phyloP scores from a whole-genome alignment of 2,329 filamentous ascomycete genomes.

The Fusarium pseudocircinatum region DNA sequence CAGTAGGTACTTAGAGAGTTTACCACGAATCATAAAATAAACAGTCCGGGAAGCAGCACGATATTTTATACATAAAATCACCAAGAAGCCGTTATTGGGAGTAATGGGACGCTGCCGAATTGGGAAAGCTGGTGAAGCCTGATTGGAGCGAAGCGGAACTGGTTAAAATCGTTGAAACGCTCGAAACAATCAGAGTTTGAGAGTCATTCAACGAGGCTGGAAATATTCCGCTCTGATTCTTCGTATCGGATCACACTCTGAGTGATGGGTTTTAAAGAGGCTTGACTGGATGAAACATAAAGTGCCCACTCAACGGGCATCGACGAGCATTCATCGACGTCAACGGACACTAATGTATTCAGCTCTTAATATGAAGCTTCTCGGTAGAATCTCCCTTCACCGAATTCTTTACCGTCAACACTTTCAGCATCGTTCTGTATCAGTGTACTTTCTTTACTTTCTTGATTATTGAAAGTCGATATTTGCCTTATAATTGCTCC shows the following conservation, averaged over 20 bases:
- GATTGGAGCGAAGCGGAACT: neutral
- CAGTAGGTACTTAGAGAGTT: rapidly evolving
- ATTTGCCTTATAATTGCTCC: rapidly evolving
- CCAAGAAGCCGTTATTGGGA: no score
- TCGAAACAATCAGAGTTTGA: neutral
- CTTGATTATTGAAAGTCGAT: rapidly evolving
- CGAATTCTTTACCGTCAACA: rapidly evolving
- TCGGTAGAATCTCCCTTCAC: neutral
- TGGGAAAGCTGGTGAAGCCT: neutral
- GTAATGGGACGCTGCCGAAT: neutral
- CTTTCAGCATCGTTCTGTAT: neutral
- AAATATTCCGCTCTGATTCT: neutral
- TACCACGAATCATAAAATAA: neutral
- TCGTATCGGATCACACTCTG: neutral
- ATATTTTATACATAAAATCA: neutral
- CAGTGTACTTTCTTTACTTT: rapidly evolving
- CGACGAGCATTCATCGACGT: neutral
- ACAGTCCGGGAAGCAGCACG: neutral
- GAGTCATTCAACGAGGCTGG: neutral
- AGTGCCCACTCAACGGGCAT: neutral
- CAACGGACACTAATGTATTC: neutral
- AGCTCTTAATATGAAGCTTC: neutral
- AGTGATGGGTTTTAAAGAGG: neutral
- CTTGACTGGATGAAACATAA: neutral
- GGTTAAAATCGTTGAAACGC: no score